These are phyloP conservation scores for Litchi chinensis DNA, from an alignment of 345 rosid species.

Conservation along the genomic window DNA sequence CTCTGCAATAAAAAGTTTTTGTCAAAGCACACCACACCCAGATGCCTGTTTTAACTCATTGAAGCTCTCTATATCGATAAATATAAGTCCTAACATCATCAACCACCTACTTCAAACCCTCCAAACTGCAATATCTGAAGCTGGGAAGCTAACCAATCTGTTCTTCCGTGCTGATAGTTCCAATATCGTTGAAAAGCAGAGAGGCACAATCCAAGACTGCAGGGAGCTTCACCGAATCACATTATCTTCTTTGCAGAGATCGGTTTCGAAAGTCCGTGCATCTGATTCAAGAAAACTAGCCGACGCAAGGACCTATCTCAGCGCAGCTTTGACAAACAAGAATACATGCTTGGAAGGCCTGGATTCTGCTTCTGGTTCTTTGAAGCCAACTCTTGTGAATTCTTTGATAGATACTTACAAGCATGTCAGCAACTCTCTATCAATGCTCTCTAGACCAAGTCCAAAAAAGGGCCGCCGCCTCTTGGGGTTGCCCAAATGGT, in stretches of 20 bases:
- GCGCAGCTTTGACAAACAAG: constrained; percentile 86
- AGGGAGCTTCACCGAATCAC: constrained; percentile 80
- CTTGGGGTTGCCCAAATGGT: constrained; percentile 61
- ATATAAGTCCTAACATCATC: constrained; percentile 62
- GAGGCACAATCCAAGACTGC: constrained; percentile 80
- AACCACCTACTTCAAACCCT: constrained; percentile 64
- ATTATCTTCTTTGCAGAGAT: constrained; percentile 42
- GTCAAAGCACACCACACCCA: constrained; percentile 68
- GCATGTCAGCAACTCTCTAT: constrained; percentile 80
- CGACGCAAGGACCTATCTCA: constrained; percentile 67
- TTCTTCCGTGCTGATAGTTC: constrained; percentile 34
- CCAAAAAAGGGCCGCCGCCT: constrained; percentile 44
- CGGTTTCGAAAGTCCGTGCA: constrained; percentile 46
- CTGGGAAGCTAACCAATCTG: constrained; percentile 56
- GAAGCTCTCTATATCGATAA: constrained; percentile 73
- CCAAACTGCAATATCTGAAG: constrained; percentile 61
- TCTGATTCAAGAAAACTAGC: constrained; percentile 42
- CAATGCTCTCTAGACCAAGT: constrained; percentile 49
- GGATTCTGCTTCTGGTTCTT: constrained; percentile 66
- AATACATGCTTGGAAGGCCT: constrained; percentile 87
- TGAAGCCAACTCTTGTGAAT: constrained; percentile 50
- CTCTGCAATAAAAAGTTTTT: constrained; percentile 44
- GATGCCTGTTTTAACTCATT: constrained; percentile 62
- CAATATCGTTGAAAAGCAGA: constrained; percentile 60
- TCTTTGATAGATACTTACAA: constrained; percentile 54